Evolutionary conservation across 2,329 filamentous ascomycete genomes (phyloP).

Genomic region (Aspergillus aculeatinus): DNA sequence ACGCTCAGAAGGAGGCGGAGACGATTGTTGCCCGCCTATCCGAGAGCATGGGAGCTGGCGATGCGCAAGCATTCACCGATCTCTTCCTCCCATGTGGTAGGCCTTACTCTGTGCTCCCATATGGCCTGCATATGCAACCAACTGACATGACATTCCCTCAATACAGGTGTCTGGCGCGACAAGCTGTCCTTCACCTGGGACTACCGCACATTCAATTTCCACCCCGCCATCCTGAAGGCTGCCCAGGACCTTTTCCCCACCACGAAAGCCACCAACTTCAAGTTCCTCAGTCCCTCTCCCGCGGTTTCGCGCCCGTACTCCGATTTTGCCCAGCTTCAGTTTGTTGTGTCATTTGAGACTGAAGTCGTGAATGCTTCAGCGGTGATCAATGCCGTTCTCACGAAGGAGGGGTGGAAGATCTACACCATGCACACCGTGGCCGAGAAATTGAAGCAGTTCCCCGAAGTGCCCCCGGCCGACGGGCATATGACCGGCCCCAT

Average conservation of each 20-base stretch:
- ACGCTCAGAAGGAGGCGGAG: constrained; percentile 7
- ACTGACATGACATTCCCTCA: constrained; percentile 2
- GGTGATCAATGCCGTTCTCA: constrained; percentile 34
- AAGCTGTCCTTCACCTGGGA: constrained; percentile 41
- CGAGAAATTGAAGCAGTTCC: constrained; percentile 33
- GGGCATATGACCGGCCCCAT: constrained; percentile 36
- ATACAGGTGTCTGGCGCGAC: constrained; percentile 37
- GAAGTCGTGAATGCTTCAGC: constrained; percentile 28
- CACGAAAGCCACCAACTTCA: constrained; percentile 30
- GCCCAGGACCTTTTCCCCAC: constrained; percentile 33
- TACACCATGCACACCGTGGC: constrained; percentile 38
- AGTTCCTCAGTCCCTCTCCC: constrained; percentile 24
- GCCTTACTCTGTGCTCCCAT: background rate
- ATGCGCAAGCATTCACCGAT: constrained; percentile 25
- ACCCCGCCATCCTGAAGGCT: constrained; percentile 30
- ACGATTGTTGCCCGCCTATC: constrained; percentile 16
- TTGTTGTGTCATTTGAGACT: constrained; percentile 34
- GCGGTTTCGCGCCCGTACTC: constrained; percentile 28
- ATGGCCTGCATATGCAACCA: background rate
- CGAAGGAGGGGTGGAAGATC: constrained; percentile 35
- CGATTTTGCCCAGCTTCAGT: constrained; percentile 31
- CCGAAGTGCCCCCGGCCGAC: constrained; percentile 28
- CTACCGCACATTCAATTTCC: constrained; percentile 38
- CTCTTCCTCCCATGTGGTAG: constrained; percentile 28
- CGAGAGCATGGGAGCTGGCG: constrained; percentile 13